These are phyloP conservation scores for Danielozyma ontarioensis DNA, from an alignment of 805 yeast species.

Conservation along the genomic window DNA sequence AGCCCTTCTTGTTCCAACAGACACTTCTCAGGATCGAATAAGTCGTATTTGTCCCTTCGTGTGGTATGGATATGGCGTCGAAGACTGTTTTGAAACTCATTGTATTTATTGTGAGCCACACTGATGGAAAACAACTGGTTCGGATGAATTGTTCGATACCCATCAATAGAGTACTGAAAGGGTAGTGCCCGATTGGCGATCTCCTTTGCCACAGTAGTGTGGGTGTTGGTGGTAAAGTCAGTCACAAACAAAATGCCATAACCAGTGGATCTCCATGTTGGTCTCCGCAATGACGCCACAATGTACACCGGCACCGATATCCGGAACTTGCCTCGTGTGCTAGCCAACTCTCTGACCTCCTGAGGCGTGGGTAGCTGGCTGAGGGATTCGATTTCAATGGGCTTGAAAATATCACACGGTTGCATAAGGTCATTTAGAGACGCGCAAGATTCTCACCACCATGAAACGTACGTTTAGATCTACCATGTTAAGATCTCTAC, in stretches of 20 bases:
- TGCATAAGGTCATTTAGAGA: no score
- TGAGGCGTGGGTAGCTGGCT: background rate
- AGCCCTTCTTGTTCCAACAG: background rate
- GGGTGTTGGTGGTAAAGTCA: conserved; percentile 9
- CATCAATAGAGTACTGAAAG: conserved; percentile 3
- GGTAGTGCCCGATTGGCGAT: conserved; percentile 5
- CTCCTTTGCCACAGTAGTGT: conserved; percentile 4
- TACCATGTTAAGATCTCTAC: no score
- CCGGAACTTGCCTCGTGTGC: background rate
- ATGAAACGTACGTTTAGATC: no score
- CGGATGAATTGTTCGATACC: background rate
- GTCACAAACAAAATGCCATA: conserved; percentile 10
- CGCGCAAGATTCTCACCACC: background rate
- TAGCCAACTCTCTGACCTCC: background rate
- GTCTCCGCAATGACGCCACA: background rate
- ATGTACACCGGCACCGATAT: background rate
- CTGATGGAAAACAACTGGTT: conserved; percentile 7
- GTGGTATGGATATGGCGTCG: background rate
- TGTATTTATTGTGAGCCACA: conserved; percentile 1
- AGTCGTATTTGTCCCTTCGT: background rate
- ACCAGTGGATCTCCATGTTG: background rate
- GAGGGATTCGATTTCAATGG: background rate
- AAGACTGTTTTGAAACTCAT: conserved; percentile 3
- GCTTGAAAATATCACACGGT: background rate
- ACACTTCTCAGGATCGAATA: background rate